phyloP scores from a whole-genome alignment of 805 yeast species.

The Candida nonsorbophila region DNA sequence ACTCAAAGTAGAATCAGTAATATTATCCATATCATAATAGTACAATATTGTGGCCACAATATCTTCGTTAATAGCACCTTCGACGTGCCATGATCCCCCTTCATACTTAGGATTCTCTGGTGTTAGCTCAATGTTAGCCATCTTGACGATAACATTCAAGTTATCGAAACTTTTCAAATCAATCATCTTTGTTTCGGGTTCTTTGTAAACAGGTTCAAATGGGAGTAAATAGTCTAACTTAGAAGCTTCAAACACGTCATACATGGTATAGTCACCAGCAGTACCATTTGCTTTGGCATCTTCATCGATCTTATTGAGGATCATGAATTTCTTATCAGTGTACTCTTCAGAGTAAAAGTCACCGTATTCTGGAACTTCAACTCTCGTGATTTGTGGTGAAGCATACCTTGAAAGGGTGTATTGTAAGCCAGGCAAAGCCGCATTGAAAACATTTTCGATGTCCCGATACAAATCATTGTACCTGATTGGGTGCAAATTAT shows the following conservation, averaged over 20 bases:
- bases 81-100: constrained; percentile 42
- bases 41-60: constrained; percentile 37
- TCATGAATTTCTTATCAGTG: constrained; percentile 1
- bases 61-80: constrained; percentile 36
- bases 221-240: background rate
- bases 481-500: constrained; percentile 32
- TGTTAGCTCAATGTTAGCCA: constrained; percentile 36
- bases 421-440: constrained; percentile 26
- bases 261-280: constrained; percentile 2
- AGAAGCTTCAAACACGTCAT: background rate
- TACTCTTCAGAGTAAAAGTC: constrained; percentile 13
- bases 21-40: constrained; percentile 37
- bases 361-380: constrained; percentile 9
- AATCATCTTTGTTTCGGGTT: constrained; percentile 7
- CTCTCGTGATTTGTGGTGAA: constrained; percentile 11
- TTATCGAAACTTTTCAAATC: constrained; percentile 12
- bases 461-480: constrained; percentile 18
- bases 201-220: background rate
- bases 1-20: constrained; percentile 24
- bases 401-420: constrained; percentile 17
- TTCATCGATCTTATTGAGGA: constrained; percentile 2
- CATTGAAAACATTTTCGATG: constrained; percentile 25
- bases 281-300: constrained; percentile 5
- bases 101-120: constrained; percentile 33
- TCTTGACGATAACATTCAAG: constrained; percentile 32